Evolutionary conservation across 257 asterid genomes (phyloP), one percentile per base, ranked within the genome.

Genomic region (Scutellaria galericulata): DNA sequence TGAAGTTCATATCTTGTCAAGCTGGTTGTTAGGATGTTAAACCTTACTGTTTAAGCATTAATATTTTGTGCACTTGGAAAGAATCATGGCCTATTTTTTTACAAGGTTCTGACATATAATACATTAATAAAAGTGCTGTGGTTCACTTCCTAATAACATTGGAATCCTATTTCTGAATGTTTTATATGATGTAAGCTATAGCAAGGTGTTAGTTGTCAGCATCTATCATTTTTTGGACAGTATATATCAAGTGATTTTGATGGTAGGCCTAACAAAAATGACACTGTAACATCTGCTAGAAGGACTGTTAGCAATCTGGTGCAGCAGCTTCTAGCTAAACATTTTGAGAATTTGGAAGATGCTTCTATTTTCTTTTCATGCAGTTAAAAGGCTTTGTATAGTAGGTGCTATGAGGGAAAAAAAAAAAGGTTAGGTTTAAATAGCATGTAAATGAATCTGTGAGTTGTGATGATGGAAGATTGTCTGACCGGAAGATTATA

Each of bases 151-250:
- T n/a, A 4, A 12, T 31, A 27, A 41, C 5, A 24, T 9, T 65
- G n/a, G n/a, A 41, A 61, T 61, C 67, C 41, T 61, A 27, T 7
- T 61, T 61, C 65, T 61, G n/a, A 61, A 5, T 40, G 8, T 41
- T 18, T 47, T 61, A 14, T 61, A 35, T 15, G n/a, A 35, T 61
- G 45, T 41, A 14, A 13, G 7, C 13, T 50, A 50, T 37, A 27
- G 12, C 50, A 37, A 6, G 48, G 11, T 61, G 48, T 15, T 9
- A n/a, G 55, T 8, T 12, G 5, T 50, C 55, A 12, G 7, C 11
- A 45, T 50, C 18, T n/a, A 50, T 14, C 55, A n/a, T n/a, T 50
- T 50, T 50, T 2, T 8, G 8, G 48, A 7, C 48, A 3, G 3
- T 44, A 8, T 44, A 44, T 44, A 9, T 44, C 12, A 7, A 7